Percentiles rank a stretch among this genome's conserved stretches.
Evolutionary conservation across 2,329 filamentous ascomycete genomes (phyloP).

Genomic region (Waltergamsia citrina): DNA sequence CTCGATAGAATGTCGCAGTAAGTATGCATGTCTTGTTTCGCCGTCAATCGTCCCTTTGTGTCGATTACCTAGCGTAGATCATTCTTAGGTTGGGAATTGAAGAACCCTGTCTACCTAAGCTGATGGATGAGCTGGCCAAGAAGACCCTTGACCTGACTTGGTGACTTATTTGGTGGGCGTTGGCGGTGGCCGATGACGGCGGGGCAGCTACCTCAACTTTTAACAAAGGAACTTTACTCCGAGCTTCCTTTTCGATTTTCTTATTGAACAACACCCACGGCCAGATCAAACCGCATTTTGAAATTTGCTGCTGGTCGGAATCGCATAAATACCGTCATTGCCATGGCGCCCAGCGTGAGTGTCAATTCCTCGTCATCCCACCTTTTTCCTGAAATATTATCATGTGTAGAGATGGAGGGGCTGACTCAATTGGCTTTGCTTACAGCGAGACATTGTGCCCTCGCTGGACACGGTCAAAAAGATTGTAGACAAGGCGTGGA

Average conservation of each 20-base stretch:
- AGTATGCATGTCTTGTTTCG: no score
- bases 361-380: neutral
- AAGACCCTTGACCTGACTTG: neutral
- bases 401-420: no score
- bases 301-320: neutral
- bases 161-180: neutral
- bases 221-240: no score
- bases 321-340: neutral
- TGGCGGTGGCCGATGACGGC: constrained; percentile 4
- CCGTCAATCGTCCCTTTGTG: no score
- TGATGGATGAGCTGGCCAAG: neutral
- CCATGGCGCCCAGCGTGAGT: constrained; percentile 3
- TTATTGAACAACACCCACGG: neutral
- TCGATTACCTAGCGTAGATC: no score
- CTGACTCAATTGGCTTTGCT: no score
- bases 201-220: constrained; percentile 1
- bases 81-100: no score
- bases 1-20: no score
- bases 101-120: no score
- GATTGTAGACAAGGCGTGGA: constrained; percentile 26
- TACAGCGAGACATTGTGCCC: constrained; percentile 31
- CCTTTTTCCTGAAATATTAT: no score
- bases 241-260: neutral
- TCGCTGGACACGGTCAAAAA: constrained; percentile 35
- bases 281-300: neutral